phyloP scores from a whole-genome alignment of 345 rosid species.

The Mangifera indica region DNA sequence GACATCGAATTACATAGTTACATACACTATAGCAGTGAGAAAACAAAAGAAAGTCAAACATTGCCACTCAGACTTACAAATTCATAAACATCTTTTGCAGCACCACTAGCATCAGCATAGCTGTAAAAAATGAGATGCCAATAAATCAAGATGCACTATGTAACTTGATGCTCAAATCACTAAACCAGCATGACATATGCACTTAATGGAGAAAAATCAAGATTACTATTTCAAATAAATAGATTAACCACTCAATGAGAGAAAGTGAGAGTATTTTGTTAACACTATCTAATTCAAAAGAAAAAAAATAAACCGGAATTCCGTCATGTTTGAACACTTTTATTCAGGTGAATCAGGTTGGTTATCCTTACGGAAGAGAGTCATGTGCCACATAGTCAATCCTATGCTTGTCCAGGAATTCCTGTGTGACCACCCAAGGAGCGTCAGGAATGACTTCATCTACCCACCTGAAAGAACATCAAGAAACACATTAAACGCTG shows the following conservation, averaged over 20 bases:
- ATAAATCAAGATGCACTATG: neutral
- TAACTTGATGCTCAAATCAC: neutral
- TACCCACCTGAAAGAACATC: conserved; percentile 62
- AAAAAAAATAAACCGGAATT: neutral
- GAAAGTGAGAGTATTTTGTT: too few species aligned
- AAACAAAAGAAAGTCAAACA: conserved; percentile 12
- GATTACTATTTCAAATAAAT: neutral
- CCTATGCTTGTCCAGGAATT: conserved; percentile 73
- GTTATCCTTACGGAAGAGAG: conserved; percentile 64
- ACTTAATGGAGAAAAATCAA: neutral
- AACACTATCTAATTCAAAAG: neutral
- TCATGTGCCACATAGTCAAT: conserved; percentile 79
- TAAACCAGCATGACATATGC: neutral
- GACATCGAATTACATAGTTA: conserved; percentile 22
- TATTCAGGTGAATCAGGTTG: neutral
- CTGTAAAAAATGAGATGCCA: conserved; percentile 34
- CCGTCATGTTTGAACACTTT: neutral
- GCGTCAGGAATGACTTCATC: conserved; percentile 93
- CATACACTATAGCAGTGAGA: neutral
- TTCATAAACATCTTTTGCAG: conserved; percentile 88
- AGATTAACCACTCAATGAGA: neutral
- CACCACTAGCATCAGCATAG: conserved; percentile 88
- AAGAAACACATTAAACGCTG: neutral
- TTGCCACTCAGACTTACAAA: conserved; percentile 55
- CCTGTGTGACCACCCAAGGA: conserved; percentile 85